Conservation (phyloP, 2,329 filamentous ascomycete genomes). For the Paramyrothecium roridum region DNA sequence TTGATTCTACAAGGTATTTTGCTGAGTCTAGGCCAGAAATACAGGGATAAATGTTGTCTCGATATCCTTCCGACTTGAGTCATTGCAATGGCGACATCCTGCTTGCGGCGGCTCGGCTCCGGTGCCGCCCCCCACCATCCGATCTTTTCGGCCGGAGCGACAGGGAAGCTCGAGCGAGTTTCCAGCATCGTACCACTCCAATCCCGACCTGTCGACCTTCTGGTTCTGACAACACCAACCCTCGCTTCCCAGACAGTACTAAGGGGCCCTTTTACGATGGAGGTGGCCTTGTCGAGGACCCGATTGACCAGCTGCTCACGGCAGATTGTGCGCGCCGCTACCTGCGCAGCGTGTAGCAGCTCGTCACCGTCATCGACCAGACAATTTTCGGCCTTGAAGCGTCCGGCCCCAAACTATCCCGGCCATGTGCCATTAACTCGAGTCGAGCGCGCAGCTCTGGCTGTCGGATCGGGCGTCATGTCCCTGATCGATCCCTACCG, state of each 20-base stretch:
- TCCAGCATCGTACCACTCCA: background rate
- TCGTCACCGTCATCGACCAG: slow-evolving; percentile 12
- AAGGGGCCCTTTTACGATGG: slow-evolving; percentile 14
- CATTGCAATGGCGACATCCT: no score
- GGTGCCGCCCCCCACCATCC: background rate
- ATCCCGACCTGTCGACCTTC: background rate
- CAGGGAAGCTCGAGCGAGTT: background rate
- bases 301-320: slow-evolving; percentile 12
- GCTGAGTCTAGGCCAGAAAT: no score
- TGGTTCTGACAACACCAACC: background rate
- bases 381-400: slow-evolving; percentile 76
- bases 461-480: slow-evolving; percentile 60
- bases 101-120: background rate
- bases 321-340: slow-evolving; percentile 13
- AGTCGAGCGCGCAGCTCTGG: slow-evolving; percentile 71
- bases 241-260: background rate
- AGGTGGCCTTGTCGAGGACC: slow-evolving; percentile 15
- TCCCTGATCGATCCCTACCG: slow-evolving; percentile 74
- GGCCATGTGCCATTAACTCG: slow-evolving; percentile 86
- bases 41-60: no score
- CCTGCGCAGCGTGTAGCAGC: slow-evolving; percentile 14
- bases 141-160: background rate
- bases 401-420: slow-evolving; percentile 82
- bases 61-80: no score
- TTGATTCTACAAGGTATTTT: no score